phyloP scores from a whole-genome alignment of 83 land plant species.

The Diphasiastrum complanatum region DNA sequence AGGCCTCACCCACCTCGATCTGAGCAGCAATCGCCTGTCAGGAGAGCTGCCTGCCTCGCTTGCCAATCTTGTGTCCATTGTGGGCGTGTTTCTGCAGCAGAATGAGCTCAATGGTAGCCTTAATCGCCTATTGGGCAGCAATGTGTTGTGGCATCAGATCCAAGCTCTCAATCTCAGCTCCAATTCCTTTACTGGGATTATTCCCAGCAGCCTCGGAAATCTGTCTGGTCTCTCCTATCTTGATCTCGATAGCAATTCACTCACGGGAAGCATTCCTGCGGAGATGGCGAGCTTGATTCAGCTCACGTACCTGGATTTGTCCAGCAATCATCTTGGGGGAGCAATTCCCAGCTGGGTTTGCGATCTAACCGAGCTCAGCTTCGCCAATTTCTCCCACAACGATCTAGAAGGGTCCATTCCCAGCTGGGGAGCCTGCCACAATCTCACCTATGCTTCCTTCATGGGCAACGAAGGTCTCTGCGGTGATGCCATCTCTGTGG shows the following conservation, averaged over 20 bases:
- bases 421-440: constrained; percentile 4
- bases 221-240: constrained; percentile 8
- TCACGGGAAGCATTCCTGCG: constrained; percentile 1
- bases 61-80: background rate
- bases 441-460: background rate
- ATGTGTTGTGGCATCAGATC: background rate
- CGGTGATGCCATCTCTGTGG: no score
- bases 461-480: constrained; percentile 1
- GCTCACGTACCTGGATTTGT: constrained; percentile 23
- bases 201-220: constrained; percentile 9
- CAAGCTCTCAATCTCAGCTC: constrained; percentile 5
- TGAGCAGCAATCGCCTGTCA: background rate
- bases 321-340: constrained; percentile 5
- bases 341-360: background rate
- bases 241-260: background rate
- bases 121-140: background rate
- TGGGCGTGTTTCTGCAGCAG: constrained; percentile 3
- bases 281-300: constrained; percentile 14
- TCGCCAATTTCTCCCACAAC: constrained; percentile 3
- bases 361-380: constrained; percentile 10
- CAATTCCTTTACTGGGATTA: constrained; percentile 2
- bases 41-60: constrained; percentile 4
- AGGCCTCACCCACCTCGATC: background rate
- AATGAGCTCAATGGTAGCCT: constrained; percentile 3
- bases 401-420: background rate